Evolutionary conservation across 2,329 filamentous ascomycete genomes (phyloP).

Genomic region (Neopestalotiopsis sp.): DNA sequence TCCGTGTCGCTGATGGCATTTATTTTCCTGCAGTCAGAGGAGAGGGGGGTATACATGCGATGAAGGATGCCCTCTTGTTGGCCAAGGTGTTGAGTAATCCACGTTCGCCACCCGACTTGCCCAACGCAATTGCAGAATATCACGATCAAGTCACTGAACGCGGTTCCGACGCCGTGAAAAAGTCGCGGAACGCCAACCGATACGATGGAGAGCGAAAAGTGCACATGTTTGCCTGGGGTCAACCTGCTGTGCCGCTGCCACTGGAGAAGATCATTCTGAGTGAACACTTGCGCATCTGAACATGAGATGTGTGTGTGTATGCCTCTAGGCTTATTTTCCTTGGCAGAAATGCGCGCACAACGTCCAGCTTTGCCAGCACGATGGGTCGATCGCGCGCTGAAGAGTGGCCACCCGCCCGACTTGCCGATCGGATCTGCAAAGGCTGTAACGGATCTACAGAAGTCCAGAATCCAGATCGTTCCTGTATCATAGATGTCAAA

Average conservation of each 20-base stretch:
- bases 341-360: too few species aligned
- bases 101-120: not conserved
- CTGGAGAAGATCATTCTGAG: not conserved
- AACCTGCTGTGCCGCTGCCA: not conserved
- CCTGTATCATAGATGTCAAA: not conserved
- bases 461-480: not conserved
- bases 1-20: not conserved
- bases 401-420: not conserved
- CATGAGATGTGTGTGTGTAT: not conserved
- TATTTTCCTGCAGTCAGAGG: conserved; percentile 41
- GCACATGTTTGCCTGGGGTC: conserved; percentile 6
- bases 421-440: not conserved
- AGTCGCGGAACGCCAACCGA: not conserved
- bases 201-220: not conserved
- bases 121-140: not conserved
- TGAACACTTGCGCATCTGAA: not conserved
- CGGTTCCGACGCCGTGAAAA: conserved; percentile 1
- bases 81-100: not conserved
- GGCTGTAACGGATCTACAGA: not conserved
- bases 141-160: conserved; percentile 7
- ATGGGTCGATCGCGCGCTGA: too few species aligned
- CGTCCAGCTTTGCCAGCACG: too few species aligned
- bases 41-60: conserved; percentile 52
- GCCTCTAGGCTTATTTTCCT: not conserved
- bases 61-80: conserved; percentile 41